phyloP scores from a whole-genome alignment of 2,329 filamentous ascomycete genomes.

The Colletotrichum sp. region DNA sequence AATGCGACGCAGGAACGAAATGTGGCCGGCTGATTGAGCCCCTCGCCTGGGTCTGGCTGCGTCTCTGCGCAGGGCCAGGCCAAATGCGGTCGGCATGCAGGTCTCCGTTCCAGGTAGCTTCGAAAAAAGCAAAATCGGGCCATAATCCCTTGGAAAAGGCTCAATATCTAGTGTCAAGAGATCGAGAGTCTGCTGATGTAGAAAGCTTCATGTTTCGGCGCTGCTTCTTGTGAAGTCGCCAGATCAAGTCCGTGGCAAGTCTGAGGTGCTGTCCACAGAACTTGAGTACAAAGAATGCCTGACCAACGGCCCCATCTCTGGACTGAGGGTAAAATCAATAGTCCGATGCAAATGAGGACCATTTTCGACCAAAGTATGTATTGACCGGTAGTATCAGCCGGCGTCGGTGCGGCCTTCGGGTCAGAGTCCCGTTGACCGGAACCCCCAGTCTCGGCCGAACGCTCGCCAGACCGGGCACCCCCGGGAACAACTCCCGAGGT shows the following conservation, averaged over 20 bases:
- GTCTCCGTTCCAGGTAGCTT: neutral
- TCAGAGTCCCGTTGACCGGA: neutral
- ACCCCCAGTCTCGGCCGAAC: neutral
- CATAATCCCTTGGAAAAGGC: neutral
- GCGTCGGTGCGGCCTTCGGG: neutral
- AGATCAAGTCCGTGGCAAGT: neutral
- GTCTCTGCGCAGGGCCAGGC: neutral
- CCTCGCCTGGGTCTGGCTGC: neutral
- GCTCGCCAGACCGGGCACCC: neutral
- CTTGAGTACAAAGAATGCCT: neutral
- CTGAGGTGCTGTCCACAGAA: neutral
- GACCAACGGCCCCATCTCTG: neutral
- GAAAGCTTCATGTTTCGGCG: neutral
- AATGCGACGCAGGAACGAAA: conserved; percentile 1
- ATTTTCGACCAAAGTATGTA: neutral
- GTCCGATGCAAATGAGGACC: neutral
- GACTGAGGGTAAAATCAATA: neutral
- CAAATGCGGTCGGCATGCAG: neutral
- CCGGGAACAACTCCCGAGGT: conserved; percentile 1
- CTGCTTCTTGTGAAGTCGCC: neutral
- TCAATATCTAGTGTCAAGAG: neutral
- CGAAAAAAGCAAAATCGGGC: neutral
- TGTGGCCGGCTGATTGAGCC: neutral
- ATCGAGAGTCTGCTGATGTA: neutral
- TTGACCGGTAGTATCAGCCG: neutral